Conservation (phyloP, 1,284 basidiomycete species). For the Irpex rosettiformis region DNA sequence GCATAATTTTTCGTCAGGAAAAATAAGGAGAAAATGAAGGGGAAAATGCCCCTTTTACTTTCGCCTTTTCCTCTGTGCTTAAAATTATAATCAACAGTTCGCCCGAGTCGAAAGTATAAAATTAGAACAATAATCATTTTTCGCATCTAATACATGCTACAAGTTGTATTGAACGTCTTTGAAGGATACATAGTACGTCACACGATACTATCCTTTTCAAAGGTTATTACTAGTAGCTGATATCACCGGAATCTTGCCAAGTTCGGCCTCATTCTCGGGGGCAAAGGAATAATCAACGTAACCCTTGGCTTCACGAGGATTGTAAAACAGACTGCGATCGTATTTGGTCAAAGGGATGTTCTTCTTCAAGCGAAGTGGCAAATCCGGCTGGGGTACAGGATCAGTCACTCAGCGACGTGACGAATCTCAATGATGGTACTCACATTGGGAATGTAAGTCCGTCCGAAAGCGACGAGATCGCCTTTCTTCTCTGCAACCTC, state of each 20-base stretch:
- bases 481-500: constrained; percentile 30
- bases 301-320: constrained; percentile 26
- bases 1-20: no score
- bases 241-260: not conserved
- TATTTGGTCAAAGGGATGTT: constrained; percentile 30
- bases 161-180: no score
- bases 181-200: no score
- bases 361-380: constrained; percentile 37
- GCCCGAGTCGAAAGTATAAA: no score
- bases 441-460: constrained; percentile 47
- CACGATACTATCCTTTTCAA: no score
- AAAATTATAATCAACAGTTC: no score
- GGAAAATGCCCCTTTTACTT: no score
- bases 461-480: constrained; percentile 43
- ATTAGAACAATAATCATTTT: no score
- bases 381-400: constrained; percentile 36
- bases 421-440: not conserved
- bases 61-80: no score
- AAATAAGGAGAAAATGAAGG: no score
- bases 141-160: no score
- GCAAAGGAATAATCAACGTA: constrained; percentile 39
- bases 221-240: no score
- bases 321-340: constrained; percentile 34
- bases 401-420: not conserved
- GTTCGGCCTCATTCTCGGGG: not conserved